Conservation (phyloP, 345 rosid genomes). For the Zanthoxylum bungeanum region DNA sequence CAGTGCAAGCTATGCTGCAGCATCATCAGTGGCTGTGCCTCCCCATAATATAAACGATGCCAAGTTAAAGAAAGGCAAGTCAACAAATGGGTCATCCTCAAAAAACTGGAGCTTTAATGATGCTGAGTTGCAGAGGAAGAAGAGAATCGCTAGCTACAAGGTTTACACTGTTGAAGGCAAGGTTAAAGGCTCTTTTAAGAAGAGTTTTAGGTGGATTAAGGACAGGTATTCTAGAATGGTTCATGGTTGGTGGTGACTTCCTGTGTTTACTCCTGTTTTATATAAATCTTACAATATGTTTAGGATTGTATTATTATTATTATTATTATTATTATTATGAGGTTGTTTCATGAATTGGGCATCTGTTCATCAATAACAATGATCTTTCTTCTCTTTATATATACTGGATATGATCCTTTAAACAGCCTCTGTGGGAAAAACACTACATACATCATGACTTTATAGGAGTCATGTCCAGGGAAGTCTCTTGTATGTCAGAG, state of each 20-base stretch:
- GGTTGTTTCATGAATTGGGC: background rate
- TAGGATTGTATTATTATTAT: too few relatives aligned
- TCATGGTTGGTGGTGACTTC: conserved; percentile 31
- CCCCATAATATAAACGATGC: conserved; percentile 19
- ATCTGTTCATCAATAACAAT: conserved; percentile 6
- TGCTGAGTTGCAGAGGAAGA: conserved; percentile 68
- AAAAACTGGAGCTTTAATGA: conserved; percentile 58
- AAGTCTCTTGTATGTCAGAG: too few relatives aligned
- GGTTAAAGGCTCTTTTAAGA: conserved; percentile 64
- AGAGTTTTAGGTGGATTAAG: conserved; percentile 69
- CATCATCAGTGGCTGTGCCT: conserved; percentile 28
- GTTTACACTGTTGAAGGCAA: conserved; percentile 67
- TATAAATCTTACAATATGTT: background rate
- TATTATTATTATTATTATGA: too few relatives aligned
- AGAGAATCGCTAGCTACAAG: conserved; percentile 67
- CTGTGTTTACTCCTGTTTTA: background rate
- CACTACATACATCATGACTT: background rate
- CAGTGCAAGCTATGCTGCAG: conserved; percentile 45
- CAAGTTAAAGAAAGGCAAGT: conserved; percentile 48
- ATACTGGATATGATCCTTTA: background rate
- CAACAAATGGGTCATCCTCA: conserved; percentile 37
- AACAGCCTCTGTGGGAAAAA: background rate
- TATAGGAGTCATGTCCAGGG: too few relatives aligned
- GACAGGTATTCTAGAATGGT: conserved; percentile 43
- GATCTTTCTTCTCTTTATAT: background rate